Conservation (phyloP, 257 asterid species). For the Coffea canephora region DNA sequence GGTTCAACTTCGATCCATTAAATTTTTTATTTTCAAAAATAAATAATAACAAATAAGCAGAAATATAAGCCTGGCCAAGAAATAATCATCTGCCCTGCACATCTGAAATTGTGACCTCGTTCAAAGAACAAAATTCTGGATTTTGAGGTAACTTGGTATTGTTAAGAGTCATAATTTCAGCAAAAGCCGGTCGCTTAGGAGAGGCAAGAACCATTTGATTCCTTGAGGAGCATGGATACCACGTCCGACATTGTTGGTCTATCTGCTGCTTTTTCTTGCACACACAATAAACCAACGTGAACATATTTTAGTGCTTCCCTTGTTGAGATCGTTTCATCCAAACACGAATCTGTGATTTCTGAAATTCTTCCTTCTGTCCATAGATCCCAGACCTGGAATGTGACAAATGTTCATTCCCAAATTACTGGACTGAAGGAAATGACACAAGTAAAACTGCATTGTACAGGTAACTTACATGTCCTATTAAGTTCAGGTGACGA, state of each 20-base stretch:
- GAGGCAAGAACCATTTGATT: background rate
- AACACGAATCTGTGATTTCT: background rate
- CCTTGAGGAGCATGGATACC: background rate
- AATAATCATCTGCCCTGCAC: background rate
- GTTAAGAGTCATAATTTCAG: background rate
- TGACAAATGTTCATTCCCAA: background rate
- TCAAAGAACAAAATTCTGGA: background rate
- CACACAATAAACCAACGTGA: background rate
- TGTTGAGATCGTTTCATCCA: background rate
- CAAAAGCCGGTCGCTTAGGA: constrained; percentile 1
- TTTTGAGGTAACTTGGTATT: background rate
- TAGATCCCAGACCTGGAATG: constrained; percentile 6
- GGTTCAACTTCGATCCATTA: too few species aligned
- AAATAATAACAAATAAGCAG: too few species aligned
- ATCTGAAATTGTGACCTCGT: background rate
- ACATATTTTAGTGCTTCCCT: background rate
- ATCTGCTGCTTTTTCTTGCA: constrained; percentile 15
- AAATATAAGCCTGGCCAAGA: too few species aligned
- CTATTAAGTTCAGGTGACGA: constrained; percentile 9
- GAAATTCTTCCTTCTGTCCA: background rate
- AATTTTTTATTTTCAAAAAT: too few species aligned
- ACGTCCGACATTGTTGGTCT: constrained; percentile 1
- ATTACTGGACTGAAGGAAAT: background rate
- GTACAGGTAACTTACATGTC: constrained; percentile 1
- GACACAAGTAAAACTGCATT: background rate